Percentiles rank a stretch among this genome's conserved stretches.
Evolutionary conservation across 2,329 filamentous ascomycete species (phyloP).

Genomic region (Trichoderma simmonsii): DNA sequence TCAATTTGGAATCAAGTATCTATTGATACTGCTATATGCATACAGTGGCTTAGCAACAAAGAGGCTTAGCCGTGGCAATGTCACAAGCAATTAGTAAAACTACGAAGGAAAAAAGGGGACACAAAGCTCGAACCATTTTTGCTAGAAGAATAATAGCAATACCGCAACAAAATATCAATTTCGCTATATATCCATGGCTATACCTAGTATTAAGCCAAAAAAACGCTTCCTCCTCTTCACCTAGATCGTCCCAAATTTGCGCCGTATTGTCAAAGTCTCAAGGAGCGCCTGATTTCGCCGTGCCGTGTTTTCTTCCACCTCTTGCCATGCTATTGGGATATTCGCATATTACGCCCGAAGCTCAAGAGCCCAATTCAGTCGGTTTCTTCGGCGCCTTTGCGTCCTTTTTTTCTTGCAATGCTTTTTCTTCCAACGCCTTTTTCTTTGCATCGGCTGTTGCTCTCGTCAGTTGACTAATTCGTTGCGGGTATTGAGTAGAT

Average conservation of each 20-base stretch:
- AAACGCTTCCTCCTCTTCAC: neutral
- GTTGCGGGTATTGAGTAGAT: neutral
- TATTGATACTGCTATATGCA: neutral
- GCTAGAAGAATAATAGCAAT: neutral
- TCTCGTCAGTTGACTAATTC: neutral
- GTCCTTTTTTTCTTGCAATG: neutral
- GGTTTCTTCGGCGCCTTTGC: neutral
- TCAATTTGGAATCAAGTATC: neutral
- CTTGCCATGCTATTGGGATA: neutral
- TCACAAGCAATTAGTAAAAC: neutral
- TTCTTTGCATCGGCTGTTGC: neutral
- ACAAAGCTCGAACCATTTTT: neutral
- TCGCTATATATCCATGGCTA: neutral
- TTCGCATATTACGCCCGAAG: neutral
- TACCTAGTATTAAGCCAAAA: neutral
- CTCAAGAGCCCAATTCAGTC: neutral
- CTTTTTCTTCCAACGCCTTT: neutral
- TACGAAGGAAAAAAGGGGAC: neutral
- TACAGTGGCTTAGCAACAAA: neutral
- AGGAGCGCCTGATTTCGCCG: slow-evolving; percentile 17
- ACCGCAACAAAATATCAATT: slow-evolving; percentile 6
- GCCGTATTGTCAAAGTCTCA: slow-evolving; percentile 4
- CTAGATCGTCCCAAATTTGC: neutral
- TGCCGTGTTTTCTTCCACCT: neutral
- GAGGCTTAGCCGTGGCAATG: neutral